phyloP scores from a whole-genome alignment of 139 green algal genomes.

The Ulvella scutata region DNA sequence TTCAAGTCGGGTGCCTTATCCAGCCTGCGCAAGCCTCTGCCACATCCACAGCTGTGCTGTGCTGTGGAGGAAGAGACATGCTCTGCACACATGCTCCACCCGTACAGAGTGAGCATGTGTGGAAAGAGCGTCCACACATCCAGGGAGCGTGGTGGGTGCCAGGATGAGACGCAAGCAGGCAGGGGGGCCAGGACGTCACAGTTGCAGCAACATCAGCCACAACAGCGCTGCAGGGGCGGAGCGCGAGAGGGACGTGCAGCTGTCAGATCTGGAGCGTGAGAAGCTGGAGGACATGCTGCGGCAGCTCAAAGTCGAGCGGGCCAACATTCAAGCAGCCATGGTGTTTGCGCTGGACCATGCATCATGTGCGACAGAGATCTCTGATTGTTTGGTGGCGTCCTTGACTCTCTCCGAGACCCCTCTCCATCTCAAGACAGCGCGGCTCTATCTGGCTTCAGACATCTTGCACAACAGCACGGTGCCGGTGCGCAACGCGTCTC shows the following conservation, averaged over 20 bases:
- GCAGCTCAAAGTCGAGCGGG: conserved; percentile 46
- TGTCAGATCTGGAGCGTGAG: conserved; percentile 51
- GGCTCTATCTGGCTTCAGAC: conserved; percentile 81
- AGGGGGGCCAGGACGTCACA: conserved; percentile 16
- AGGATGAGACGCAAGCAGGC: conserved; percentile 12
- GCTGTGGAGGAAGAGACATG: no score
- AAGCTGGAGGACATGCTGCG: conserved; percentile 79
- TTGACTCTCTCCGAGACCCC: conserved; percentile 76
- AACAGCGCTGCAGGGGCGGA: not conserved
- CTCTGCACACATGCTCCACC: no score
- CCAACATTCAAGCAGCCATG: conserved; percentile 66
- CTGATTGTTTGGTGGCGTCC: conserved; percentile 26
- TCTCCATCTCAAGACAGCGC: conserved; percentile 53
- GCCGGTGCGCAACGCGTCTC: conserved; percentile 71
- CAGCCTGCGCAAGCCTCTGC: no score
- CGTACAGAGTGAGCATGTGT: no score
- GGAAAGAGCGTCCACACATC: not conserved
- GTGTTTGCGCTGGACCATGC: conserved; percentile 82
- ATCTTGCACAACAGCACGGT: conserved; percentile 86
- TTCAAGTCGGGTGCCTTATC: no score
- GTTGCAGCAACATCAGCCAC: not conserved
- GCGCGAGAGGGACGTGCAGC: conserved; percentile 17
- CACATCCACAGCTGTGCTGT: no score
- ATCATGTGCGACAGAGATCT: conserved; percentile 51
- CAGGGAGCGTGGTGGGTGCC: not conserved